Evolutionary conservation across 2,329 filamentous ascomycete genomes (phyloP).

Genomic region (Aureobasidium melanogenum): DNA sequence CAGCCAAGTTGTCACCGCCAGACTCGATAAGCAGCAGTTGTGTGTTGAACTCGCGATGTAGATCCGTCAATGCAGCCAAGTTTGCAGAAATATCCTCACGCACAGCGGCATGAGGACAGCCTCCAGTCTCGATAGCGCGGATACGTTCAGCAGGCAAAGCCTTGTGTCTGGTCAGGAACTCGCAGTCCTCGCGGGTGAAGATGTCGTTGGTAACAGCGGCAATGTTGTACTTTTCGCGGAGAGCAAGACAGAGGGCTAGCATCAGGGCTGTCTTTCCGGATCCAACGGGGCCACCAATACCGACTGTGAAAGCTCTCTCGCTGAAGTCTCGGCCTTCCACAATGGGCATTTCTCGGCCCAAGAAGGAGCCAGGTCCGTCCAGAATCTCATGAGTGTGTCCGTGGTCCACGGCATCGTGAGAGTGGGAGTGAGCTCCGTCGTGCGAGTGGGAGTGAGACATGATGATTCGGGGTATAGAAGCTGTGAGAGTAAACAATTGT

Average conservation of each 20-base stretch:
- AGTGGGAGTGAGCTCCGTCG: slow-evolving; percentile 36
- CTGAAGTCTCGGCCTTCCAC: slow-evolving; percentile 80
- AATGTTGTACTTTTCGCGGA: slow-evolving; percentile 74
- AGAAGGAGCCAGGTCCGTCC: slow-evolving; percentile 81
- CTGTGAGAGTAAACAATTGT: not conserved
- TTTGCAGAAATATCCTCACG: slow-evolving; percentile 95
- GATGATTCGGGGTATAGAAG: not conserved
- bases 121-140: slow-evolving; percentile 92
- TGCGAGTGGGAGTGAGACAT: slow-evolving; percentile 37
- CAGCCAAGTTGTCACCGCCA: slow-evolving; percentile 91
- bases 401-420: slow-evolving; percentile 53
- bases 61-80: slow-evolving; percentile 80
- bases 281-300: slow-evolving; percentile 96
- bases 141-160: slow-evolving; percentile 79
- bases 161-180: slow-evolving; percentile 82
- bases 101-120: slow-evolving; percentile 92
- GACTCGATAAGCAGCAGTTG: slow-evolving; percentile 90
- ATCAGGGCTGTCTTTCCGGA: slow-evolving; percentile 97
- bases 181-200: slow-evolving; percentile 94
- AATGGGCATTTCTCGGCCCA: slow-evolving; percentile 87
- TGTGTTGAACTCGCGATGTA: slow-evolving; percentile 70
- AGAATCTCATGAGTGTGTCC: slow-evolving; percentile 95
- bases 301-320: slow-evolving; percentile 86
- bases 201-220: slow-evolving; percentile 98
- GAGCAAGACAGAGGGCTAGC: slow-evolving; percentile 79